Evolutionary conservation across 805 yeast genomes (phyloP), one percentile per base, ranked within the genome.

Genomic region (Naumovozyma dairenensis): DNA sequence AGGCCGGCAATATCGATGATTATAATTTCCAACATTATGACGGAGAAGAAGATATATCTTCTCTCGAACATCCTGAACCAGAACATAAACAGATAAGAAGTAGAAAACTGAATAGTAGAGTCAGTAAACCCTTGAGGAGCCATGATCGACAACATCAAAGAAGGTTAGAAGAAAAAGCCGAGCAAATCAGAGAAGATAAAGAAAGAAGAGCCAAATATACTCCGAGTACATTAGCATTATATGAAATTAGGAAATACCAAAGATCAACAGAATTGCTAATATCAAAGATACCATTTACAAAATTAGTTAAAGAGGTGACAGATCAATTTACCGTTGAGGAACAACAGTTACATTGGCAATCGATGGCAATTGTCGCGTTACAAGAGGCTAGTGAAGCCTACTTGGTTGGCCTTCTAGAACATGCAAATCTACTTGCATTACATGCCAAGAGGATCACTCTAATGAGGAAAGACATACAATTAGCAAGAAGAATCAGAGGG

Each of bases 351-450:
- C 68, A 82, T 49, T 81, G 93, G 93, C 89, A 81, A 46, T 71
- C 80, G 16, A 72, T 78, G 51, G 92, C 89, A 1, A 66, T 81
- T 10, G 49, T 80, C 54, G 89, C 89, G 4, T 59, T 81, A 21
- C 93, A 81, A 50, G 93, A 81, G 50, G 89, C 89, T 1, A 69
- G 81, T 31, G 93, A 81, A 51, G 87, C 89, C 1, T 81, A 74
- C 41, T 54, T 81, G 39, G 77, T 80, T 9, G 80, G 80, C 34
- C 58, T 81, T 25, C 61, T 81, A 32, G 92, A 81, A 49, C 92
- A 81, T 51, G 80, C 87, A 3, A 81, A 81, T 46, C 52, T 80
- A 25, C 65, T 84, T 54, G 92, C 92, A 10, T 59, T 81, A 25
- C 92, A 81, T 56, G 87, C 86, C 1, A 80, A 77, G 49, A 60